Evolutionary conservation across 1,284 basidiomycete species (phyloP).

Genomic region (Ceratobasidium theobromae): DNA sequence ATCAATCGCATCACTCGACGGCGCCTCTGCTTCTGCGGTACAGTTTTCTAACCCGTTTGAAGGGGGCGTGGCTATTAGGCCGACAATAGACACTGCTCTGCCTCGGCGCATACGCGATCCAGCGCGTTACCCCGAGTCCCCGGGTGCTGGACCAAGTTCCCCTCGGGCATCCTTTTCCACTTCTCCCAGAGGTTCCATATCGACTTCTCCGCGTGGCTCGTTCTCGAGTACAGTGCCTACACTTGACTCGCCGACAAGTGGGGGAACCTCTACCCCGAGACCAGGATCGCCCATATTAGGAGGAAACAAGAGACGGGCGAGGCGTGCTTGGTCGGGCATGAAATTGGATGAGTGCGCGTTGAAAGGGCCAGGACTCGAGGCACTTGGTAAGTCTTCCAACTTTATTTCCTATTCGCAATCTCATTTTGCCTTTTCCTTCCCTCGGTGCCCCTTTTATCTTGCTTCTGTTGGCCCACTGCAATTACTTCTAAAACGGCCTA

Average conservation of each 20-base stretch:
- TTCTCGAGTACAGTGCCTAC: background rate
- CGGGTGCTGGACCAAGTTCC: slow-evolving; percentile 24
- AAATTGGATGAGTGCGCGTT: slow-evolving; percentile 81
- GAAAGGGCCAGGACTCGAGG: slow-evolving; percentile 70
- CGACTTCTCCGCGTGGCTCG: slow-evolving; percentile 15
- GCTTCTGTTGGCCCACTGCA: background rate
- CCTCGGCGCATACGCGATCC: slow-evolving; percentile 24
- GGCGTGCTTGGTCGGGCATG: slow-evolving; percentile 68
- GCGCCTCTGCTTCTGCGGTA: background rate
- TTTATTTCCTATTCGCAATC: background rate
- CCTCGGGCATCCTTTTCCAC: slow-evolving; percentile 5
- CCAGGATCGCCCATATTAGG: background rate
- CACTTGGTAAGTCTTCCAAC: slow-evolving; percentile 58
- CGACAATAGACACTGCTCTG: slow-evolving; percentile 15
- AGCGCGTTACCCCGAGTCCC: slow-evolving; percentile 26
- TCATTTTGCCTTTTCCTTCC: background rate
- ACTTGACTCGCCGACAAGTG: background rate
- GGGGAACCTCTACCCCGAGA: background rate
- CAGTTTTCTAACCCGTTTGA: slow-evolving; percentile 29
- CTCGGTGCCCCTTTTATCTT: background rate
- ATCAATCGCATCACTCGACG: slow-evolving; percentile 15
- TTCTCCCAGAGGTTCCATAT: slow-evolving; percentile 5
- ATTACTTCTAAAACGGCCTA: background rate
- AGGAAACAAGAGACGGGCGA: slow-evolving; percentile 34
- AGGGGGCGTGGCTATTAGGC: background rate